A percentile compares a stretch with the other conserved stretches of the same genome.
Evolutionary conservation across 2,329 filamentous ascomycete genomes (phyloP).

Genomic region (Trichophyton mentagrophytes): DNA sequence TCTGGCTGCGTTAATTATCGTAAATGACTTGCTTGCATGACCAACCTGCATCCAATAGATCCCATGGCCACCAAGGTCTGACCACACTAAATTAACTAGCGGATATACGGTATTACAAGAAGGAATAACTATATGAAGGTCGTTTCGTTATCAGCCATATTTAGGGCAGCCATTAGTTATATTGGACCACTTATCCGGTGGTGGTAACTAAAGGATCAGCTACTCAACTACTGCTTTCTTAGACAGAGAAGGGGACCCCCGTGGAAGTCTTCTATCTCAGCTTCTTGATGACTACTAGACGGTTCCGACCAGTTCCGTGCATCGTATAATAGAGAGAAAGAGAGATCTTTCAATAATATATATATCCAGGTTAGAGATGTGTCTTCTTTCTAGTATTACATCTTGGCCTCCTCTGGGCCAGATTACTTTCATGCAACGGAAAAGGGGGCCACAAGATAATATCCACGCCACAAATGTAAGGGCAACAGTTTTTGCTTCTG

Average conservation of each 20-base stretch:
- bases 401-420: slow-evolving; percentile 64
- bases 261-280: background rate
- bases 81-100: background rate
- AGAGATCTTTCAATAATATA: slow-evolving; percentile 21
- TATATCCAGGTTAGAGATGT: slow-evolving; percentile 30
- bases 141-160: background rate
- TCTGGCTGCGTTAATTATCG: background rate
- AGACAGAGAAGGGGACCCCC: no score
- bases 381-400: slow-evolving; percentile 43
- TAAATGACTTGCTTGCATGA: background rate
- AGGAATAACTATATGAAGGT: background rate
- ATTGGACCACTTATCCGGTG: background rate
- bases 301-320: background rate
- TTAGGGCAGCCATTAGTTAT: background rate
- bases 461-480: slow-evolving; percentile 14
- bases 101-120: background rate
- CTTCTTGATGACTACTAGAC: background rate
- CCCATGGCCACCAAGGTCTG: background rate
- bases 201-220: no score
- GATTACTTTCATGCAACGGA: slow-evolving; percentile 25
- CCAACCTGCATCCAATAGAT: background rate
- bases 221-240: no score
- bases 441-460: background rate
- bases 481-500: slow-evolving; percentile 10
- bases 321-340: background rate